These are phyloP conservation scores for Dactylellina cionopaga DNA, from an alignment of 2,329 filamentous ascomycete species.

Conservation along the genomic window DNA sequence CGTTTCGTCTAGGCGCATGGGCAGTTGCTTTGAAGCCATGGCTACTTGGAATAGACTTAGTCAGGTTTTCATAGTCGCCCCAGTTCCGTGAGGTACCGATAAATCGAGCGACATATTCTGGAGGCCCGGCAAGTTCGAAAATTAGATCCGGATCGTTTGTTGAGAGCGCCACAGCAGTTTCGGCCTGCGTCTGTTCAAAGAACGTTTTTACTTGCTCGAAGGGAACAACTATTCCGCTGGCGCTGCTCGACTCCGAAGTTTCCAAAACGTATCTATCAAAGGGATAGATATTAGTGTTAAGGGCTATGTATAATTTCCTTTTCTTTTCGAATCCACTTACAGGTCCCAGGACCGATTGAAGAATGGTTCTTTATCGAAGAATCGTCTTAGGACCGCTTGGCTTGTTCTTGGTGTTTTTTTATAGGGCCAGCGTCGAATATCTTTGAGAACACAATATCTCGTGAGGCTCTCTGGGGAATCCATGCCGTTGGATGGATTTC, in stretches of 20 bases:
- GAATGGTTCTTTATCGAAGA: slow-evolving; percentile 56
- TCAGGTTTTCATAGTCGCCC: slow-evolving; percentile 18
- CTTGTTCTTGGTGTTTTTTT: slow-evolving; percentile 53
- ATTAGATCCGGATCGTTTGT: slow-evolving; percentile 20
- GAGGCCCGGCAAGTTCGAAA: neutral
- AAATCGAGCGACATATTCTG: neutral
- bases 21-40: neutral
- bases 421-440: slow-evolving; percentile 55
- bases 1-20: neutral
- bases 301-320: neutral
- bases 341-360: slow-evolving; percentile 55
- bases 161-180: slow-evolving; percentile 39
- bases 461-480: neutral
- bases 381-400: slow-evolving; percentile 54
- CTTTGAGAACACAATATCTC: slow-evolving; percentile 40
- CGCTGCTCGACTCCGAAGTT: slow-evolving; percentile 33
- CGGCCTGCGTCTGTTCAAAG: slow-evolving; percentile 48
- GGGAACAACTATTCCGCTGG: slow-evolving; percentile 53
- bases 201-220: slow-evolving; percentile 53
- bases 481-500: neutral
- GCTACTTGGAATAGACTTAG: neutral
- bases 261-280: slow-evolving; percentile 44
- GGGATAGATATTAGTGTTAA: neutral
- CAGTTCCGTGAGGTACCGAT: slow-evolving; percentile 26
- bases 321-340: slow-evolving; percentile 27